A percentile compares a stretch with the other conserved stretches of the same genome.
These are phyloP conservation scores for Boletus vermiculosoides DNA, from an alignment of 768 basidiomycete species.

Conservation along the genomic window DNA sequence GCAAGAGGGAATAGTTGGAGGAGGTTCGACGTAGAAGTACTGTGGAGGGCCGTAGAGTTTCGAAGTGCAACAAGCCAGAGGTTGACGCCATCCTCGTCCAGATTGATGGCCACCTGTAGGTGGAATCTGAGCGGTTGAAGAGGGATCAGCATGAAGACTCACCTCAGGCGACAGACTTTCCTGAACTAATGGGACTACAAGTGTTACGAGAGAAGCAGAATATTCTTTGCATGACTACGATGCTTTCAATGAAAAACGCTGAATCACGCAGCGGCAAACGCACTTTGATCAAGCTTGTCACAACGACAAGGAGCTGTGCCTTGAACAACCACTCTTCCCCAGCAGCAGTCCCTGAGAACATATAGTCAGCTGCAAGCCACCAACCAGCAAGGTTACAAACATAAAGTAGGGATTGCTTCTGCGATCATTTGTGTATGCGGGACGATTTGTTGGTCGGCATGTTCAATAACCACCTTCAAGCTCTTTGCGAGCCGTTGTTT, in stretches of 20 bases:
- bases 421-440: constrained; percentile 63
- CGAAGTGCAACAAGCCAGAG: constrained; percentile 75
- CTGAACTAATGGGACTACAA: constrained; percentile 63
- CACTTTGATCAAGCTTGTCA: constrained; percentile 71
- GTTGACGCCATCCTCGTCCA: constrained; percentile 76
- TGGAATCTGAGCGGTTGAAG: background rate
- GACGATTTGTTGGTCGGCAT: constrained; percentile 53
- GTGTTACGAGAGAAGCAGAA: constrained; percentile 50
- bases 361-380: constrained; percentile 5
- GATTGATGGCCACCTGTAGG: constrained; percentile 57
- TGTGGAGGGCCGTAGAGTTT: constrained; percentile 56
- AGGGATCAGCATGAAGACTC: constrained; percentile 16
- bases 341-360: constrained; percentile 58
- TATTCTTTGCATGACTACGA: constrained; percentile 63
- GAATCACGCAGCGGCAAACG: constrained; percentile 9
- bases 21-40: constrained; percentile 49
- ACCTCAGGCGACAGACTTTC: constrained; percentile 63
- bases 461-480: constrained; percentile 67
- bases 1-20: constrained; percentile 65
- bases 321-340: constrained; percentile 73
- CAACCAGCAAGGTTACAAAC: constrained; percentile 42
- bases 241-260: background rate
- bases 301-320: constrained; percentile 61
- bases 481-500: constrained; percentile 71
- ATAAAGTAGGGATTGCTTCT: constrained; percentile 66